Percentiles rank a stretch among this genome's conserved stretches.
phyloP scores from a whole-genome alignment of 2,329 filamentous ascomycete species.

The Penicillium sp. region DNA sequence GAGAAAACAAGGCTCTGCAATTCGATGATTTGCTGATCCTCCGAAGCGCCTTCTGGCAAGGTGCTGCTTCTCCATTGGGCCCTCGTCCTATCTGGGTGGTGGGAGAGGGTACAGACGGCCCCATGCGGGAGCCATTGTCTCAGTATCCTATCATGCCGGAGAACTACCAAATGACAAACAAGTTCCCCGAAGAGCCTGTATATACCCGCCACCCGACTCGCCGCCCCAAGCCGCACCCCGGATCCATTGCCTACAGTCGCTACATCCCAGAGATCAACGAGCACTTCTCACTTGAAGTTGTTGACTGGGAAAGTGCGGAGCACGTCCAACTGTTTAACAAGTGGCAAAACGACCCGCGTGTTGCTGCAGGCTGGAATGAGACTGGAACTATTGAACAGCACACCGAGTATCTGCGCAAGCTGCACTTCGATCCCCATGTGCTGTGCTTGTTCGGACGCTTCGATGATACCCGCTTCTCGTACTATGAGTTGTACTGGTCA shows the following conservation, averaged over 20 bases:
- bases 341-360: conserved; percentile 82
- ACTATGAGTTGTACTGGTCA: conserved; percentile 80
- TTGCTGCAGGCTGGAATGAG: conserved; percentile 77
- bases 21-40: conserved; percentile 48
- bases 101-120: conserved; percentile 38
- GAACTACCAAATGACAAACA: conserved; percentile 47
- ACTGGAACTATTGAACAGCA: conserved; percentile 74
- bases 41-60: conserved; percentile 65
- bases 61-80: conserved; percentile 65
- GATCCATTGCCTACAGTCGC: conserved; percentile 71
- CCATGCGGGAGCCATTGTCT: conserved; percentile 23
- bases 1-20: conserved; percentile 14
- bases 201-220: conserved; percentile 69
- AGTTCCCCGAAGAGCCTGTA: conserved; percentile 48
- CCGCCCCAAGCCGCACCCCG: conserved; percentile 67
- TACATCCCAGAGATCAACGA: conserved; percentile 74
- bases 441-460: conserved; percentile 69
- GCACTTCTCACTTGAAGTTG: conserved; percentile 72
- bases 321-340: conserved; percentile 71
- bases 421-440: conserved; percentile 70
- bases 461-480: conserved; percentile 68
- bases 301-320: conserved; percentile 63
- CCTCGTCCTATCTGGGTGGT: conserved; percentile 62
- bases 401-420: conserved; percentile 65
- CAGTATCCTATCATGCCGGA: conserved; percentile 32